Conservation (phyloP, 1,284 basidiomycete species). For the Trametes hirsuta region DNA sequence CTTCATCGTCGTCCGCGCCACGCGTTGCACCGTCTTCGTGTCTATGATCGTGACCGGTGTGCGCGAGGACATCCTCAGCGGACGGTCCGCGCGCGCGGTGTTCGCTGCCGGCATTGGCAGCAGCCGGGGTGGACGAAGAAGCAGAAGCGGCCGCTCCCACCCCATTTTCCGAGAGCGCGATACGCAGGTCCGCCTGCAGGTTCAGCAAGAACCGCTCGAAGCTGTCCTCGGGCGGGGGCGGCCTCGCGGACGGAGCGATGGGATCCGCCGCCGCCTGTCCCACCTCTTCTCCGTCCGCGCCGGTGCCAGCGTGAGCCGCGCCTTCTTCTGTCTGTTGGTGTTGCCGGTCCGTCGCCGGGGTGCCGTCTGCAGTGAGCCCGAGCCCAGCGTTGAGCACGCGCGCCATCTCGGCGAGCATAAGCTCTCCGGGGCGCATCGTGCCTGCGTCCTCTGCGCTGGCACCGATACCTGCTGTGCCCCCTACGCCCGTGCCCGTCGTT, state of each 20-base stretch:
- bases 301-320: background rate
- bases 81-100: background rate
- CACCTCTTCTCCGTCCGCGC: background rate
- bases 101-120: background rate
- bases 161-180: conserved; percentile 48
- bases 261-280: conserved; percentile 8
- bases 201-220: conserved; percentile 79
- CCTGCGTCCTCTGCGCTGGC: conserved; percentile 13
- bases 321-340: background rate
- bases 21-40: background rate
- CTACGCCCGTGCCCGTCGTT: too few relatives aligned
- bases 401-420: conserved; percentile 76
- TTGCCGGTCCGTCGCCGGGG: background rate
- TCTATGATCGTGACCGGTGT: background rate
- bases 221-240: conserved; percentile 63
- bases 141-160: conserved; percentile 1
- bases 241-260: conserved; percentile 5
- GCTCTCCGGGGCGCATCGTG: conserved; percentile 42
- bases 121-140: background rate
- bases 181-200: conserved; percentile 68
- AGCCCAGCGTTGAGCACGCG: conserved; percentile 74
- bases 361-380: conserved; percentile 42
- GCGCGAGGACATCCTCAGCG: background rate
- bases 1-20: conserved; percentile 21
- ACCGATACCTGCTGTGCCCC: background rate